Evolutionary conservation across 2,329 filamentous ascomycete genomes (phyloP), one percentile per base, ranked within the genome.

Genomic region (Botrytis byssoidea): DNA sequence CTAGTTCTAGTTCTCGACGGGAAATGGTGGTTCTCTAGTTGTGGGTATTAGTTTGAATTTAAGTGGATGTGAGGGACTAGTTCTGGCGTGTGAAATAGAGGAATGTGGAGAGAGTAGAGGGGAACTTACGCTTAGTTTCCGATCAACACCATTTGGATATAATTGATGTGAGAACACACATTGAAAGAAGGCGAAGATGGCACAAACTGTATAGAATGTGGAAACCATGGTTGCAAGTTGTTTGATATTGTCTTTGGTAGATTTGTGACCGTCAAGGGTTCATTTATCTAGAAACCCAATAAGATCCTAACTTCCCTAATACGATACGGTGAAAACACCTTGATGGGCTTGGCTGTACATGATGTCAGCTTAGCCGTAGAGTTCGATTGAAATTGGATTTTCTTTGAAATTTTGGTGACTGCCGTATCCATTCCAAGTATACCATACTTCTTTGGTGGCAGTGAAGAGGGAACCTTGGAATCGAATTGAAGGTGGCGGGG

Each of bases 1-100:
- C 57, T 20, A 42, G 75, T 46, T 16, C 51, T 46, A 71, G 29
- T 29, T 66, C 70, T 64, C 37, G 64, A 37, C 72, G 61, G 29
- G 74, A 63, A 63, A 78, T 77, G 7, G 76, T 79, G 32, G 70
- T 78, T 75, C 72, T 78, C 78, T 80, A 51, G 42, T 57, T 40
- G 16, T 35, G 48, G n/a, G 35, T 16, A 10, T 70, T 44, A 70
- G 68, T 40, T 71, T 46, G 37, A 22, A 55, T 29, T n/a, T 22
- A 68, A 42, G 46, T 29, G 18, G 7, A 10, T 40, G 16, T 29
- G 6, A 37, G n/a, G 20, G 2, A 25, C 25, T n/a, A 35, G 10
- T 8, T 32, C 20, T 8, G 16, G 29, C 12, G 22, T 10, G 46
- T 14, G 20, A 2, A 40, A 40, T 18, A 3, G 10, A 25, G 12